Evolutionary conservation across 495 filamentous ascomycete genomes (phyloP).

Genomic region (Thozetella sp.): DNA sequence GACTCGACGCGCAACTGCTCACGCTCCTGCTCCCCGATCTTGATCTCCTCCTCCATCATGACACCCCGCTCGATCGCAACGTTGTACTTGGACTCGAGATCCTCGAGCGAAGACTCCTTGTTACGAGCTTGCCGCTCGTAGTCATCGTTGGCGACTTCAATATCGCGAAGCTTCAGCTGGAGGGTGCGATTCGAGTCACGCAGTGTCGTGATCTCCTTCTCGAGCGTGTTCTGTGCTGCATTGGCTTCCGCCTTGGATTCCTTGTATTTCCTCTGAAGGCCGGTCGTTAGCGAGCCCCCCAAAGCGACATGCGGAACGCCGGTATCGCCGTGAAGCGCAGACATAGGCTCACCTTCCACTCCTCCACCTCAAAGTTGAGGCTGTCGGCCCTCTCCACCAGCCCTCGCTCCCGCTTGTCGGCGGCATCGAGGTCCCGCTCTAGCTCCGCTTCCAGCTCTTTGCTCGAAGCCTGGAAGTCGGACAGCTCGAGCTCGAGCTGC

Average conservation of each 20-base stretch:
- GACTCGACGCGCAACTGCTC: slow-evolving; percentile 85
- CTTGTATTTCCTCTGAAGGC: slow-evolving; percentile 84
- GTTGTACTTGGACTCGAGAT: slow-evolving; percentile 96
- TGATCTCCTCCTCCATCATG: slow-evolving; percentile 93
- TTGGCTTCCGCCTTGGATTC: slow-evolving; percentile 88
- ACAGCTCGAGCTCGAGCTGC: slow-evolving; percentile 84
- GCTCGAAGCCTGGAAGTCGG: slow-evolving; percentile 93
- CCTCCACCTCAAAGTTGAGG: slow-evolving; percentile 86
- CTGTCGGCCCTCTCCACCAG: slow-evolving; percentile 85
- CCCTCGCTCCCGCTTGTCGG: slow-evolving; percentile 86
- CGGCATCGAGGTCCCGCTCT: slow-evolving; percentile 94
- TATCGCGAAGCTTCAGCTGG: slow-evolving; percentile 84
- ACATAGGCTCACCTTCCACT: slow-evolving; percentile 83
- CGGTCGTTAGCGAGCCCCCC: background rate
- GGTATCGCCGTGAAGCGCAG: background rate
- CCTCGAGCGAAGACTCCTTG: slow-evolving; percentile 92
- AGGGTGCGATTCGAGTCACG: slow-evolving; percentile 82
- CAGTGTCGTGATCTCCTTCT: slow-evolving; percentile 93
- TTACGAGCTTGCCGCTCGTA: slow-evolving; percentile 95
- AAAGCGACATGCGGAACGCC: background rate
- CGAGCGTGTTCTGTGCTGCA: slow-evolving; percentile 77
- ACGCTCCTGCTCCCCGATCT: slow-evolving; percentile 84
- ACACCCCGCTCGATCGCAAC: slow-evolving; percentile 88
- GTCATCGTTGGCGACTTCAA: slow-evolving; percentile 97
- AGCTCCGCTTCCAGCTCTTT: slow-evolving; percentile 92